A percentile compares a stretch with the other conserved stretches of the same genome.
phyloP scores from a whole-genome alignment of 1,284 basidiomycete species.

The Hemileia vastatrix region DNA sequence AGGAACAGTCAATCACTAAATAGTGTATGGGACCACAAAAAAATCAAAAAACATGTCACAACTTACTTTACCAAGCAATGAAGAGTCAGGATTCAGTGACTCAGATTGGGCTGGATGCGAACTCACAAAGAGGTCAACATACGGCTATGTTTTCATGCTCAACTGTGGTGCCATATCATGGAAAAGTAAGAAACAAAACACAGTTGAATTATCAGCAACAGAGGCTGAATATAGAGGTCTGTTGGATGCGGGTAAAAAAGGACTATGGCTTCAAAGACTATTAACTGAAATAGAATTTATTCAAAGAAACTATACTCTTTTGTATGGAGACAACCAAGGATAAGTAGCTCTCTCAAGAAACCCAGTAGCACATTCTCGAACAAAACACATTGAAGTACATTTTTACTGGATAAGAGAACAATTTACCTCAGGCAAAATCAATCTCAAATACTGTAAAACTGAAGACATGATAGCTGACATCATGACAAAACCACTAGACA shows the following conservation, averaged over 20 bases:
- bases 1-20: too few species aligned
- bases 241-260: constrained; percentile 49
- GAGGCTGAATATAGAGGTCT: constrained; percentile 49
- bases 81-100: too few species aligned
- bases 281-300: constrained; percentile 31
- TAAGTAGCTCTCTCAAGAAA: constrained; percentile 45
- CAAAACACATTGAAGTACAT: constrained; percentile 49
- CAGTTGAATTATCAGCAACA: constrained; percentile 44
- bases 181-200: constrained; percentile 46
- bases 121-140: background rate
- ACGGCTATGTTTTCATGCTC: background rate
- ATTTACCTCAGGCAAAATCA: constrained; percentile 39
- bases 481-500: constrained; percentile 47
- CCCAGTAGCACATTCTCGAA: constrained; percentile 39
- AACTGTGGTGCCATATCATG: constrained; percentile 34
- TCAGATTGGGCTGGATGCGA: background rate
- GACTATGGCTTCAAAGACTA: constrained; percentile 44
- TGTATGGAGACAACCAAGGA: constrained; percentile 46
- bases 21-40: background rate
- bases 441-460: constrained; percentile 38
- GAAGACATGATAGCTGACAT: constrained; percentile 47
- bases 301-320: constrained; percentile 31
- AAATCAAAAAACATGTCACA: too few species aligned
- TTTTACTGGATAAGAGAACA: constrained; percentile 47
- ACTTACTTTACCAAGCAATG: too few species aligned